Percentiles rank a stretch among this genome's conserved stretches.
These are phyloP conservation scores for Anisodus tanguticus DNA, from an alignment of 257 asterid species.

Conservation along the genomic window DNA sequence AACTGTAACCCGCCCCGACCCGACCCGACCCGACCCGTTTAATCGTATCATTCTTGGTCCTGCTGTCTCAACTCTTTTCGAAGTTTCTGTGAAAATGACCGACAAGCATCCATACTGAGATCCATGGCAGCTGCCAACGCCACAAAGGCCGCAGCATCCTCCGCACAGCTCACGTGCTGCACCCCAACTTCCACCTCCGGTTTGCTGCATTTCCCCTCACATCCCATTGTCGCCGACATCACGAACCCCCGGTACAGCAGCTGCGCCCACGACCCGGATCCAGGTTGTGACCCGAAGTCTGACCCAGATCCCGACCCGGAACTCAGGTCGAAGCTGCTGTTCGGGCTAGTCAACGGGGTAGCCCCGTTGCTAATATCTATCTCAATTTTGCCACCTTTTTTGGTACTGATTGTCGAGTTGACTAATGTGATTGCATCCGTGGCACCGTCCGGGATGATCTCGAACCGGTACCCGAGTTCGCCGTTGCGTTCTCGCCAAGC, in stretches of 20 bases:
- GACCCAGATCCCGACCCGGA: conserved; percentile 65
- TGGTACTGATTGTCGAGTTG: conserved; percentile 58
- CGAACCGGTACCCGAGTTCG: conserved; percentile 86
- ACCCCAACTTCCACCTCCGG: conserved; percentile 96
- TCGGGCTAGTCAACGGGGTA: conserved; percentile 80
- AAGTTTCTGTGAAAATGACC: conserved; percentile 72
- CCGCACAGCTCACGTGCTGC: conserved; percentile 91
- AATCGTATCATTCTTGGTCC: conserved; percentile 43
- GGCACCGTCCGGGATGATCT: conserved; percentile 82
- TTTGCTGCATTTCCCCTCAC: conserved; percentile 69
- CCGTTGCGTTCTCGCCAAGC: conserved; percentile 71
- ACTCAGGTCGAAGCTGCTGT: conserved; percentile 81
- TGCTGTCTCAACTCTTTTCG: conserved; percentile 82
- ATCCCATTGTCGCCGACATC: conserved; percentile 82
- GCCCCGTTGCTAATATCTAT: conserved; percentile 78
- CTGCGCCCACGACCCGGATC: conserved; percentile 91
- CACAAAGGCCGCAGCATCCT: conserved; percentile 96
- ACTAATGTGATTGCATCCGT: conserved; percentile 72
- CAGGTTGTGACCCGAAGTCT: conserved; percentile 59
- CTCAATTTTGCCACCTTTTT: conserved; percentile 69
- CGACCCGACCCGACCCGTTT: conserved; percentile 39
- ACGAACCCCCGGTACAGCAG: conserved; percentile 76
- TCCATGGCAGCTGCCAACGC: conserved; percentile 97
- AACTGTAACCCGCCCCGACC: conserved; percentile 31
- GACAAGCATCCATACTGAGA: conserved; percentile 90